Percentiles rank a stretch among this genome's conserved stretches.
Evolutionary conservation across 108 stramenopile genomes (phyloP).

Genomic region (Hondaea fermentalgiana): DNA sequence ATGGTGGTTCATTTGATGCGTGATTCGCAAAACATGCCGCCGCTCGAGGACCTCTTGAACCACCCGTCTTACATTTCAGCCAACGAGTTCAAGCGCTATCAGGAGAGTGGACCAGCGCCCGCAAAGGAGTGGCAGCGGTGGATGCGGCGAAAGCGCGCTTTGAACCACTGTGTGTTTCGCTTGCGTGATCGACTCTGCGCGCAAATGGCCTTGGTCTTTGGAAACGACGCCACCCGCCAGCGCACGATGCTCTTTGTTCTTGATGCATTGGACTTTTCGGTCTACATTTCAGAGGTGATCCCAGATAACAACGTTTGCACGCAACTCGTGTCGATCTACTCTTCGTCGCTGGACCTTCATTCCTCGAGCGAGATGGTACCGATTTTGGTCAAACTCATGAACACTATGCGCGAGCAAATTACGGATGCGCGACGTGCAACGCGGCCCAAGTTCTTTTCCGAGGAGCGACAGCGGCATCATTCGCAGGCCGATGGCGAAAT

Average conservation of each 20-base stretch:
- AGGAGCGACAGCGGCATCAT: neutral
- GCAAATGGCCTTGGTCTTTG: neutral
- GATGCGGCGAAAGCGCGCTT: neutral
- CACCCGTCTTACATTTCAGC: slow-evolving; percentile 5
- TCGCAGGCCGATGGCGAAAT: too few species aligned
- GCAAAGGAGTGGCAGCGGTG: neutral
- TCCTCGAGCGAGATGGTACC: neutral
- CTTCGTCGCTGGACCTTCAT: neutral
- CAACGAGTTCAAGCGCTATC: neutral
- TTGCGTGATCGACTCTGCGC: neutral
- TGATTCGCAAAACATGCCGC: neutral
- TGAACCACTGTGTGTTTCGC: neutral
- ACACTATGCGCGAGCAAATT: neutral
- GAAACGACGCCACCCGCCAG: neutral
- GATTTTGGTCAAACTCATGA: neutral
- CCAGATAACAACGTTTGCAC: neutral
- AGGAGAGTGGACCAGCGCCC: neutral
- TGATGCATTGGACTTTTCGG: neutral
- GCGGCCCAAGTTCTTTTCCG: neutral
- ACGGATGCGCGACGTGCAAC: neutral
- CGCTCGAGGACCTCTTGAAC: neutral
- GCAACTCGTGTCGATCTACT: neutral
- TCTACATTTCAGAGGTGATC: neutral
- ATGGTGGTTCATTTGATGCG: slow-evolving; percentile 6
- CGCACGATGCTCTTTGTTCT: neutral